A percentile compares a stretch with the other conserved stretches of the same genome.
phyloP scores from a whole-genome alignment of 148 eudicot species.

The Suaeda aralocaspica region DNA sequence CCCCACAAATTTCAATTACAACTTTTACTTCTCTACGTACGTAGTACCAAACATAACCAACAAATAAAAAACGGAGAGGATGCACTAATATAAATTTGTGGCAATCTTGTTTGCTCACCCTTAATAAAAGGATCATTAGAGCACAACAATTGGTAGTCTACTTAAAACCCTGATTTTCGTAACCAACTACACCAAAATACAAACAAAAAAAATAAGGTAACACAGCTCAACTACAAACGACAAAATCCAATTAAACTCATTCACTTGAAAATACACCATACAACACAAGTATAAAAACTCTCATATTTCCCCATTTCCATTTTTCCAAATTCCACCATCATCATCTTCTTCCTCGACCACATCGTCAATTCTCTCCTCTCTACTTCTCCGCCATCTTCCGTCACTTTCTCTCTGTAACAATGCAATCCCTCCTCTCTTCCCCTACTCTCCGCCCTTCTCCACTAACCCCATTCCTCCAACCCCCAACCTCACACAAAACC shows the following conservation, averaged over 20 bases:
- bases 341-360: not conserved
- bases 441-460: conserved; percentile 40
- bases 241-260: not conserved
- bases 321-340: not conserved
- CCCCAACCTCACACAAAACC: conserved; percentile 13
- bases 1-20: no score
- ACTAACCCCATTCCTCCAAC: conserved; percentile 24
- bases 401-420: not conserved
- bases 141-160: no score
- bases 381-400: not conserved
- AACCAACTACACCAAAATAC: no score
- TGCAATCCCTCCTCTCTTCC: not conserved
- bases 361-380: conserved; percentile 13
- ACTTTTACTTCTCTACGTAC: no score
- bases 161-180: no score
- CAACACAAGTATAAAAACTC: not conserved
- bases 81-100: no score
- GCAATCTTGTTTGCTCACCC: no score
- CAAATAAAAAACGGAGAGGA: no score
- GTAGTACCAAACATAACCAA: no score
- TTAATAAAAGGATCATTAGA: no score
- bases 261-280: not conserved
- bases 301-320: not conserved
- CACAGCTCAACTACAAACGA: not conserved
- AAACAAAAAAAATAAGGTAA: no score